Evolutionary conservation across 208 protist genomes (phyloP), one percentile per base, ranked within the genome.

Genomic region (Acanthamoeba triangularis): DNA sequence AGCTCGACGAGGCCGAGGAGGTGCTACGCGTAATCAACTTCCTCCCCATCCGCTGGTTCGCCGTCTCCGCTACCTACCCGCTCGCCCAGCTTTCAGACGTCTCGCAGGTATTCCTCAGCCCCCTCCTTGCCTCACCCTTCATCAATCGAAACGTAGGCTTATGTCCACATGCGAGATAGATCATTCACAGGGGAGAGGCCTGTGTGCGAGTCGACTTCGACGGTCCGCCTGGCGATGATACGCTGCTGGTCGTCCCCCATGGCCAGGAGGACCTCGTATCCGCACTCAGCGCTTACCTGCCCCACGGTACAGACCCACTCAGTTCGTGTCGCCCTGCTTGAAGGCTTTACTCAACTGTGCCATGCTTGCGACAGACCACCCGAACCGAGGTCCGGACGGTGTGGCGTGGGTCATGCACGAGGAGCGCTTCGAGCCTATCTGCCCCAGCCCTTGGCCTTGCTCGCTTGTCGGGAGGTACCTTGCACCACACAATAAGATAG

Each of bases 231-330:
- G 76, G 28, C 7, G 33, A 49, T 25, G 54, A 20, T 0, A 25
- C 20, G 0, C 14, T 65, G 59, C 44, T 56, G 23, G 18, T 59
- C 28, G 8, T n/a, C 3, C 76, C 76, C 41, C 44, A 85, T 0
- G 76, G 54, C 10, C 76, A 85, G 16, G 76, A 85, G 30, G 76
- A 85, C 41, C 25, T 85, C n/a, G 47, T 85, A 0, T 44, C 44
- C 14, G 76, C 76, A 2, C 76, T 85, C 41, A 85, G 76, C 76
- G 47, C 30, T 25, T 85, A 85, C 30, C 41, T 85, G 35, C 76
- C 76, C 47, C 23, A n/a, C 0, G 47, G 76, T 85, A 41, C 37
- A 1, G 2, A 41, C 37, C 37, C 37, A 16, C 11, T 7, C n/a
- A n/a, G n/a, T n/a, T n/a, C n/a, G n/a, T n/a, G n/a, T n/a, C n/a